phyloP scores from a whole-genome alignment of 2,329 filamentous ascomycete genomes.

The Keithomyces neogunnii region DNA sequence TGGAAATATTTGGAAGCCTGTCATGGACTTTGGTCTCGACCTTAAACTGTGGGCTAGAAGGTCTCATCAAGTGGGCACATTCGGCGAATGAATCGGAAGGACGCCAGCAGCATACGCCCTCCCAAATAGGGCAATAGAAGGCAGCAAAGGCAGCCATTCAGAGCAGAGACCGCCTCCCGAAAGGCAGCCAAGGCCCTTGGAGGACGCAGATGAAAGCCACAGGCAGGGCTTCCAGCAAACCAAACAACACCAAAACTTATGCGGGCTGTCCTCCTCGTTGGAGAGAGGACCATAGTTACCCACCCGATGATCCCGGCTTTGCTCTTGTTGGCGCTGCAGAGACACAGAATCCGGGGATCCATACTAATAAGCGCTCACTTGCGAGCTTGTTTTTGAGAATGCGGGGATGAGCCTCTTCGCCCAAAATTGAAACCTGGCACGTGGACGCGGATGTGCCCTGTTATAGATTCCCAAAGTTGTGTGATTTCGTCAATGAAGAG shows the following conservation, averaged over 20 bases:
- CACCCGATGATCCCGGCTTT: constrained; percentile 1
- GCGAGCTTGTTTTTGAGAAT: neutral
- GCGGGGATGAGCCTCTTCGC: neutral
- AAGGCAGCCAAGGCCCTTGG: neutral
- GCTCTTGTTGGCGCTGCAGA: constrained; percentile 1
- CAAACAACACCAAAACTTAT: neutral
- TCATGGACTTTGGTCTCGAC: constrained; percentile 2
- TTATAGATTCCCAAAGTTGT: neutral
- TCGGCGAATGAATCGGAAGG: constrained; percentile 7
- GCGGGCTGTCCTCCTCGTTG: neutral
- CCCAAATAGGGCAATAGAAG: neutral
- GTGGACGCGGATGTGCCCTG: neutral
- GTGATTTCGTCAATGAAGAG: neutral
- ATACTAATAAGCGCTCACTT: neutral
- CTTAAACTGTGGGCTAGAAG: neutral
- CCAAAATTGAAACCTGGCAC: neutral
- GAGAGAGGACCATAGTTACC: neutral
- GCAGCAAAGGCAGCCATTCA: neutral
- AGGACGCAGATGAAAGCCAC: neutral
- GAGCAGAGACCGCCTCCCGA: neutral
- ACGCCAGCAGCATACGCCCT: constrained; percentile 4
- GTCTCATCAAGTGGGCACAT: neutral
- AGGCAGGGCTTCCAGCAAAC: neutral
- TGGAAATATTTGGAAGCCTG: neutral
- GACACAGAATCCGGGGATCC: neutral